These are phyloP conservation scores for Rubus parviflorus DNA, from an alignment of 306 rosid species.

Conservation along the genomic window DNA sequence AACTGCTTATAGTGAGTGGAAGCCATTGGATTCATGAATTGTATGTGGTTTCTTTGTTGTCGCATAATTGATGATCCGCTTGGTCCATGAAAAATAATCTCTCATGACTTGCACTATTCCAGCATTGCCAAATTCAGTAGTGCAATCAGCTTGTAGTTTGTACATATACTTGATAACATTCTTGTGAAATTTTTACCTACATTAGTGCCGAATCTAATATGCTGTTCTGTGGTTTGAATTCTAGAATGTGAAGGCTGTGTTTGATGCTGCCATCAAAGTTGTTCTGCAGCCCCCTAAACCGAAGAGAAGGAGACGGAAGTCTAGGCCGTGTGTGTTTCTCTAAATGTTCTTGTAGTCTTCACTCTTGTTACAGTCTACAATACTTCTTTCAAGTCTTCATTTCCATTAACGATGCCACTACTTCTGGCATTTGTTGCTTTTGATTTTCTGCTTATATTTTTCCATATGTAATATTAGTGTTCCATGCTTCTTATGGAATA, in stretches of 20 bases:
- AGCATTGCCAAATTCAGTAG: not conserved
- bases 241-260: slow-evolving; percentile 60
- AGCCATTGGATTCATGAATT: not conserved
- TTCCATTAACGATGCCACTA: slow-evolving; percentile 6
- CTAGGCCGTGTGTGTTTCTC: slow-evolving; percentile 38
- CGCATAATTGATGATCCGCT: not conserved
- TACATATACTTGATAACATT: not conserved
- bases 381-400: not conserved
- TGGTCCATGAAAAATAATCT: not conserved
- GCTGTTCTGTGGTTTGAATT: slow-evolving; percentile 6
- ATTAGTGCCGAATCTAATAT: not conserved
- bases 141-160: not conserved
- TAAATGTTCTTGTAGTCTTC: slow-evolving; percentile 17
- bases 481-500: slow-evolving; percentile 19
- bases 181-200: not conserved
- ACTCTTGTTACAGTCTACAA: slow-evolving; percentile 15
- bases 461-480: not conserved
- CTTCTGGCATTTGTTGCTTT: slow-evolving; percentile 14
- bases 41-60: not conserved
- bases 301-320: slow-evolving; percentile 47
- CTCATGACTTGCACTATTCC: not conserved
- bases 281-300: slow-evolving; percentile 58
- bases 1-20: not conserved
- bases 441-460: not conserved
- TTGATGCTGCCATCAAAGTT: slow-evolving; percentile 69